phyloP scores from a whole-genome alignment of 2,329 filamentous ascomycete species.

The Capronia coronata region DNA sequence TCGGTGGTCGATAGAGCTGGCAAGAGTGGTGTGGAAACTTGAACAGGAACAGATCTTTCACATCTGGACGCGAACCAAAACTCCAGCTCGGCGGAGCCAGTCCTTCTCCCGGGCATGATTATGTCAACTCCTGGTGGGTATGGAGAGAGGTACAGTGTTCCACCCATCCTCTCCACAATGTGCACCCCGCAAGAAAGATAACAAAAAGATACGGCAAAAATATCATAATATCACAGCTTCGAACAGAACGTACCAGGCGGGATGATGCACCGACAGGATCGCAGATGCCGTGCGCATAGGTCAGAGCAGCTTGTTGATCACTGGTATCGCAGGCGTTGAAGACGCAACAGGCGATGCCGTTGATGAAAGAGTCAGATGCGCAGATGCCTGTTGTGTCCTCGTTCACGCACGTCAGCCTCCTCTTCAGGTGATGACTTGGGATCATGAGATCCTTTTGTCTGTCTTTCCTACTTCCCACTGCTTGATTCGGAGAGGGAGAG shows the following conservation, averaged over 20 bases:
- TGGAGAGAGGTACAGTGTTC: too few relatives aligned
- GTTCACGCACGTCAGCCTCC: background rate
- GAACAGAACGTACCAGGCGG: constrained; percentile 26
- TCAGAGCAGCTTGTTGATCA: constrained; percentile 38
- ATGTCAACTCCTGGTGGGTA: too few relatives aligned
- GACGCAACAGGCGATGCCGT: constrained; percentile 47
- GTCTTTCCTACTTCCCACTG: background rate
- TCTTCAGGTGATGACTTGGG: too few relatives aligned
- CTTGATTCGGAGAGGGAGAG: too few relatives aligned
- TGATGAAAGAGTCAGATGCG: constrained; percentile 41
- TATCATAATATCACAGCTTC: background rate
- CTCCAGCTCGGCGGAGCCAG: too few relatives aligned
- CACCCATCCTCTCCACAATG: too few relatives aligned
- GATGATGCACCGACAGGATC: constrained; percentile 34
- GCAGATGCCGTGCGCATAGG: constrained; percentile 33
- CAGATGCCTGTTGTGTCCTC: constrained; percentile 38
- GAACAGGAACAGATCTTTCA: too few relatives aligned
- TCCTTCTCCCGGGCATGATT: too few relatives aligned
- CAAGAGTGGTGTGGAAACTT: background rate
- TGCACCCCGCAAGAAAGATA: background rate
- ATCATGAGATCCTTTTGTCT: background rate
- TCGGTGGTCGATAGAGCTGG: too few relatives aligned
- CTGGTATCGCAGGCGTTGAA: constrained; percentile 36
- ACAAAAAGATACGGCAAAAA: background rate
- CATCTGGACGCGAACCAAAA: too few relatives aligned